Percentiles rank a stretch among this genome's conserved stretches.
Evolutionary conservation across 768 basidiomycete genomes (phyloP).

Genomic region (Tricholoma terreum): DNA sequence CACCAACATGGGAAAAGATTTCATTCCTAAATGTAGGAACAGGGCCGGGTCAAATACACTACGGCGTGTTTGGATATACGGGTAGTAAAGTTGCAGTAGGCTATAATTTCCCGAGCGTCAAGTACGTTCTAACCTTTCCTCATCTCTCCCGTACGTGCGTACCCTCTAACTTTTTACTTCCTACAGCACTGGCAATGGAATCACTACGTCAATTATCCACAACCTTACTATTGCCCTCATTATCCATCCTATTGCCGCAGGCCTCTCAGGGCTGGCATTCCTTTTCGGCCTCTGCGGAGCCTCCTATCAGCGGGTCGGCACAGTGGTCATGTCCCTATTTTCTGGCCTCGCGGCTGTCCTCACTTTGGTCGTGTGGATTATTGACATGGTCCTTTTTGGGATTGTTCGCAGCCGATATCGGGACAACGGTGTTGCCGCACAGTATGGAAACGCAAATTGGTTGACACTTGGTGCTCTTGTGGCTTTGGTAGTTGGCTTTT

Average conservation of each 20-base stretch:
- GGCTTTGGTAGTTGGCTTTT: constrained; percentile 64
- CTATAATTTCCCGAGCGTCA: constrained; percentile 40
- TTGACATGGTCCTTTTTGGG: constrained; percentile 81
- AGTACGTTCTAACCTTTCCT: constrained; percentile 1
- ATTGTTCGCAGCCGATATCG: constrained; percentile 60
- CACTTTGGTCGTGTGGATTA: constrained; percentile 66
- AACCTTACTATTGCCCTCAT: constrained; percentile 74
- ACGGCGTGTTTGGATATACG: constrained; percentile 79
- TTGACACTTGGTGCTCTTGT: constrained; percentile 71
- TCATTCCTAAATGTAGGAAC: constrained; percentile 60
- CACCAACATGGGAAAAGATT: constrained; percentile 70
- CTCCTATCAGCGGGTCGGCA: constrained; percentile 64
- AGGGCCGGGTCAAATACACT: constrained; percentile 41
- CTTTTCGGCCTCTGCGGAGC: constrained; percentile 68
- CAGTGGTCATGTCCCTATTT: constrained; percentile 72
- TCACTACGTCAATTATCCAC: constrained; percentile 55
- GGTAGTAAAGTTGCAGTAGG: constrained; percentile 55
- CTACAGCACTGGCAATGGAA: constrained; percentile 15
- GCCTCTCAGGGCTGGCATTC: constrained; percentile 60
- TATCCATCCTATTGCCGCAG: constrained; percentile 77
- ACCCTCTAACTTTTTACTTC: not conserved
- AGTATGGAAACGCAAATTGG: constrained; percentile 83
- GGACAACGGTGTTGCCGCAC: constrained; percentile 43
- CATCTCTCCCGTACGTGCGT: too few species aligned
- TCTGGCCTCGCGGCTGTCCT: constrained; percentile 63